phyloP scores from a whole-genome alignment of 106 monocot species.

The Apostasia shenzhenica region DNA sequence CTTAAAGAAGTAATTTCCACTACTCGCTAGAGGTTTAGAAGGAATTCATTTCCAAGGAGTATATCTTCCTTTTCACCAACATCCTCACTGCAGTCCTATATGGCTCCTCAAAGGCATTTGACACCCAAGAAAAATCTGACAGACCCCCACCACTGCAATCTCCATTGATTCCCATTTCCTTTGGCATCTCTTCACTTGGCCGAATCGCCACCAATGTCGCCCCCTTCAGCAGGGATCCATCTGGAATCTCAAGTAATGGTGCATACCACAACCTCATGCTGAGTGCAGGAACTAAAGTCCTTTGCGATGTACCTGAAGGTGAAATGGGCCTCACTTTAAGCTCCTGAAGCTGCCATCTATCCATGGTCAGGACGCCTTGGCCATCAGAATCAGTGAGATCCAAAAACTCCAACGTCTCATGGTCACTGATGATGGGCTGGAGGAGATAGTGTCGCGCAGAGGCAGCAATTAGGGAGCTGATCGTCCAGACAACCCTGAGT shows the following conservation, averaged over 20 bases:
- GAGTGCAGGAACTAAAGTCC: constrained; percentile 72
- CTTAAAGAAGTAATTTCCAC: not conserved
- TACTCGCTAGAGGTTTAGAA: constrained; percentile 35
- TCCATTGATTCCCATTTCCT: not conserved
- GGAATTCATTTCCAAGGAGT: constrained; percentile 92
- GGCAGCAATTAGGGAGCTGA: constrained; percentile 86
- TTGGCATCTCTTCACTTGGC: constrained; percentile 33
- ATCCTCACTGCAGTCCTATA: constrained; percentile 54
- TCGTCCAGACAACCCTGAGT: constrained; percentile 80
- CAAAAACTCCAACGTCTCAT: constrained; percentile 49
- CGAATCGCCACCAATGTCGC: constrained; percentile 78
- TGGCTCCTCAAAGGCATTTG: constrained; percentile 73
- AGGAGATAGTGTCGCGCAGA: constrained; percentile 78
- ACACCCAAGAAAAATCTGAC: constrained; percentile 36
- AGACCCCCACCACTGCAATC: not conserved
- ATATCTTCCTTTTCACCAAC: constrained; percentile 58
- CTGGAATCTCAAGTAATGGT: constrained; percentile 52
- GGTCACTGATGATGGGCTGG: constrained; percentile 41
- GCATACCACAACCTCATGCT: constrained; percentile 77
- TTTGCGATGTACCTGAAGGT: constrained; percentile 39
- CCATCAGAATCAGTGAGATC: constrained; percentile 59
- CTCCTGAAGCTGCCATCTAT: constrained; percentile 47
- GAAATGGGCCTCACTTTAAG: constrained; percentile 42
- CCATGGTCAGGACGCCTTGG: constrained; percentile 68
- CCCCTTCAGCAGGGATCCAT: constrained; percentile 54